Evolutionary conservation across 371 early-diverging fungal species (phyloP).

Genomic region (Rhizoclosmatium hyalinum): DNA sequence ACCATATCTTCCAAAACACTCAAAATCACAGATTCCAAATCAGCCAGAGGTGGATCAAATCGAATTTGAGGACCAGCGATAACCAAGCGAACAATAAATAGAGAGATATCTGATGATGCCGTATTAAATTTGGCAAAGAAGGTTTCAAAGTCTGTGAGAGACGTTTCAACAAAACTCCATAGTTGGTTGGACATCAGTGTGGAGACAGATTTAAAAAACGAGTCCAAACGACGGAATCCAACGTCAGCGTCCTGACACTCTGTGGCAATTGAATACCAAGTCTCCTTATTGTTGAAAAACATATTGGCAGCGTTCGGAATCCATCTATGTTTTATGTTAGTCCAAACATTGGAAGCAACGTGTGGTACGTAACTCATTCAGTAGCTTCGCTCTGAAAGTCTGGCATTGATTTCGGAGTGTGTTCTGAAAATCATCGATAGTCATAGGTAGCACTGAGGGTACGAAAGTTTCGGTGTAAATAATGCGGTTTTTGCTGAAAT

Average conservation of each 20-base stretch:
- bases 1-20: conserved; percentile 59
- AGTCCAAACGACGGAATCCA: conserved; percentile 55
- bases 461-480: conserved; percentile 56
- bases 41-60: conserved; percentile 61
- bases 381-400: conserved; percentile 50
- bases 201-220: conserved; percentile 62
- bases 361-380: conserved; percentile 46
- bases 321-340: conserved; percentile 44
- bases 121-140: conserved; percentile 52
- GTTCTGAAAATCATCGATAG: conserved; percentile 56
- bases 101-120: conserved; percentile 44
- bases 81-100: conserved; percentile 53
- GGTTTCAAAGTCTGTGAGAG: conserved; percentile 52
- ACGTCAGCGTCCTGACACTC: conserved; percentile 51
- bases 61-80: conserved; percentile 58
- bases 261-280: conserved; percentile 61
- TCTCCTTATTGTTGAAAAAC: conserved; percentile 56
- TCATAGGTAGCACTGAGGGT: conserved; percentile 52
- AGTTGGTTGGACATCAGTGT: conserved; percentile 63
- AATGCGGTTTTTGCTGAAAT: conserved; percentile 42
- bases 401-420: conserved; percentile 55
- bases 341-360: background rate
- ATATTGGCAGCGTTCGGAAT: conserved; percentile 58
- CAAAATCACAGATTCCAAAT: conserved; percentile 54
- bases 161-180: conserved; percentile 50